These are phyloP conservation scores for Nemania sp. DNA, from an alignment of 2,329 filamentous ascomycete genomes.

Conservation along the genomic window DNA sequence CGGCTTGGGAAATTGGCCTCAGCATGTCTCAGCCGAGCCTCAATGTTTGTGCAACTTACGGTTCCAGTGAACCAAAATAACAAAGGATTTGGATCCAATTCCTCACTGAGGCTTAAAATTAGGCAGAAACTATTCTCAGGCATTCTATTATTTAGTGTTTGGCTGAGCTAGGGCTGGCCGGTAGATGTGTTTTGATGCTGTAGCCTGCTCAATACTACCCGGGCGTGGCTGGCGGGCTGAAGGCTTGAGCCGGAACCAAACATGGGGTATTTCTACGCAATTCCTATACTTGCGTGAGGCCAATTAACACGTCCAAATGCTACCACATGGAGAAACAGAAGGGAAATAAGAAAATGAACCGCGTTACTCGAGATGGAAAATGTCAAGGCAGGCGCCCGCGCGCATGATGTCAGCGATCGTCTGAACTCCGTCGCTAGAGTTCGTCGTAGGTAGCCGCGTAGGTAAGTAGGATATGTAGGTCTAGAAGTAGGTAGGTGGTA, in stretches of 20 bases:
- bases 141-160: not conserved
- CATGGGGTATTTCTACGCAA: not conserved
- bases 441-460: not conserved
- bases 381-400: not conserved
- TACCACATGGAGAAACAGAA: not conserved
- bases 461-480: not conserved
- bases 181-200: not conserved
- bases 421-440: constrained; percentile 7
- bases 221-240: constrained; percentile 2
- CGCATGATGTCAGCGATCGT: constrained; percentile 37
- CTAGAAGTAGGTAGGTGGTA: not conserved
- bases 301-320: not conserved
- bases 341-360: not conserved
- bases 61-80: not conserved
- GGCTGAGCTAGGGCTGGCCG: not conserved
- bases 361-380: not conserved
- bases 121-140: not conserved
- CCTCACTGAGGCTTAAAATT: not conserved
- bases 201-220: constrained; percentile 1
- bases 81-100: not conserved
- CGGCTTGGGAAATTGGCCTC: not conserved
- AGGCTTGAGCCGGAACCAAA: not conserved
- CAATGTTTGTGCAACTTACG: not conserved
- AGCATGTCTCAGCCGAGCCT: not conserved
- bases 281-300: not conserved